Base-by-base conservation (phyloP, 2,329 filamentous ascomycete genomes). In the Coniochaeta hoffmannii region DNA sequence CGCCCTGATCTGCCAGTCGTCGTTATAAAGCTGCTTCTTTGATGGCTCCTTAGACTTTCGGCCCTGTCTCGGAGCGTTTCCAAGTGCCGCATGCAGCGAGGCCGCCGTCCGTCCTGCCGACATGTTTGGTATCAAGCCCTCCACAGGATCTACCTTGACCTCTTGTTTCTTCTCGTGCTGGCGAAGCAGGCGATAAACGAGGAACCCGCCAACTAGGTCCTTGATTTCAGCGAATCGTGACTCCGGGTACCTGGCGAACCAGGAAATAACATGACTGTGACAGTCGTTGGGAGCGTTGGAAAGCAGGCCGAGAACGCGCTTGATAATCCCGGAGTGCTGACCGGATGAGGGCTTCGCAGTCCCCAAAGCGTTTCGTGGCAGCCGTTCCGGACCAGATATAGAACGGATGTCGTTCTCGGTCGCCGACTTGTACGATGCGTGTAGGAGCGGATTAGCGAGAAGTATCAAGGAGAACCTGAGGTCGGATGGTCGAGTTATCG, bases 1-100 rank as follows among this genome's bases (percentile, higher is more conserved):
- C 11, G 89, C 89, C 67, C 85, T 88, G 56, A 96, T 83, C 69
- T 96, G 91, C 92, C 92, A 97, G 65, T 96, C 92, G 57, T 93
- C 89, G 19, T 80, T 78, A 66, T 94, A 95, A 0, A 83, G 72
- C 1, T 84, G 77, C 58, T 76, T 76, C 61, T 81, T 82, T 8
- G 77, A 71, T 30, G 77, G 75, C 31, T 81, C 78, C 54, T 81
- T 81, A 19, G 74, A 68, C 64, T 79, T 82, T 65, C 81, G 84
- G 11, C 75, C 71, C 2, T 75, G 64, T 34, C 74, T 71, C 2
- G 75, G 71, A 19, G 75, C 71, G 46, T 77, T 69, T 19, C 79
- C 86, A 17, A 95, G 77, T n/a, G 89, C 89, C 32, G 89, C 88
- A 65, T 94, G 88, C 5, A 95, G 75, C 58, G 88, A 86, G 2